phyloP scores from a whole-genome alignment of 805 yeast species.

The Candida sanyiensis region DNA sequence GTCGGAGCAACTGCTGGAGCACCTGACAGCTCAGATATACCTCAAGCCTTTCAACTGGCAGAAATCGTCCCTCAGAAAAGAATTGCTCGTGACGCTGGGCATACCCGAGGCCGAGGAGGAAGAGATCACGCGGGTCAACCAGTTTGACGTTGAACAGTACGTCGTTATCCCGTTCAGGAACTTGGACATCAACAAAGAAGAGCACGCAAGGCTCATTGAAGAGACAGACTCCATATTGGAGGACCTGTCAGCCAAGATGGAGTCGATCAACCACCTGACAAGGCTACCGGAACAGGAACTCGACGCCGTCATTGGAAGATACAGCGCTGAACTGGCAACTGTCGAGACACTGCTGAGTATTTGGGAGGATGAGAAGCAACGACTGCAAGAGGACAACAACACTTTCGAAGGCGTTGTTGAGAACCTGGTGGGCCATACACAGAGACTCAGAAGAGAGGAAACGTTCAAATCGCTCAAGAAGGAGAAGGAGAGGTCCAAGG shows the following conservation, averaged over 20 bases:
- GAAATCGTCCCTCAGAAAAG: slow-evolving; percentile 57
- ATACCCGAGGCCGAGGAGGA: slow-evolving; percentile 49
- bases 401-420: slow-evolving; percentile 86
- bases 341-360: slow-evolving; percentile 37
- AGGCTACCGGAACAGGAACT: slow-evolving; percentile 33
- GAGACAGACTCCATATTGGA: slow-evolving; percentile 24
- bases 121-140: slow-evolving; percentile 18
- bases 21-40: slow-evolving; percentile 43
- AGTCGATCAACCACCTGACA: slow-evolving; percentile 15
- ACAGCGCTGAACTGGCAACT: slow-evolving; percentile 30
- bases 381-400: slow-evolving; percentile 56
- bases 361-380: slow-evolving; percentile 48
- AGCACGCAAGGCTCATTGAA: slow-evolving; percentile 20
- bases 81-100: slow-evolving; percentile 57
- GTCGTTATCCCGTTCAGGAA: slow-evolving; percentile 24
- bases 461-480: slow-evolving; percentile 32
- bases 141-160: slow-evolving; percentile 20
- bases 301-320: slow-evolving; percentile 29
- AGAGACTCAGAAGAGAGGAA: slow-evolving; percentile 57
- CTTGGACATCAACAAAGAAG: slow-evolving; percentile 31
- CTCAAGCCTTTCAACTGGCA: slow-evolving; percentile 65
- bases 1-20: slow-evolving; percentile 37
- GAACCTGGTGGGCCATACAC: slow-evolving; percentile 86
- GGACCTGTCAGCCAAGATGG: slow-evolving; percentile 10
- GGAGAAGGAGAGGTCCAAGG: slow-evolving; percentile 22